Evolutionary conservation across 2,329 filamentous ascomycete genomes (phyloP).

Genomic region (Scytalidium lignicola): DNA sequence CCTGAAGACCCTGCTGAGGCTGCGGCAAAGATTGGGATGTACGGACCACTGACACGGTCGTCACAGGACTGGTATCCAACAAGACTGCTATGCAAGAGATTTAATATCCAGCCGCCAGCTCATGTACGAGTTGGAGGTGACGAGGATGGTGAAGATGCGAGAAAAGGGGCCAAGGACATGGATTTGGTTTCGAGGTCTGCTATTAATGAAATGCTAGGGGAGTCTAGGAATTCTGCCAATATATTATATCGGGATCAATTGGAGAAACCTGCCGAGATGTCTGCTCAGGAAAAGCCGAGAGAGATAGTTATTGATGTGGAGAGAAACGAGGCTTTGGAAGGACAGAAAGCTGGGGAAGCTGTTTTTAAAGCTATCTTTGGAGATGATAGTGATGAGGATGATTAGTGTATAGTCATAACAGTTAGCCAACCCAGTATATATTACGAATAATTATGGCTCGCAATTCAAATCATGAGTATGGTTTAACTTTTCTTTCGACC

Average conservation of each 20-base stretch:
- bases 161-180: slow-evolving; percentile 18
- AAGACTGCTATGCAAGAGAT: slow-evolving; percentile 85
- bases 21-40: slow-evolving; percentile 88
- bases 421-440: not conserved
- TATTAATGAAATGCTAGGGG: slow-evolving; percentile 49
- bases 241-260: not conserved
- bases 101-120: slow-evolving; percentile 75
- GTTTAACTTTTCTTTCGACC: too few species aligned
- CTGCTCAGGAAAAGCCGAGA: slow-evolving; percentile 9
- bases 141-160: slow-evolving; percentile 25
- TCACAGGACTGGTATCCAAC: slow-evolving; percentile 71
- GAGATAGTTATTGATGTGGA: slow-evolving; percentile 58
- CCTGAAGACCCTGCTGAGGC: slow-evolving; percentile 74
- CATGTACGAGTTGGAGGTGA: slow-evolving; percentile 54
- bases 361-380: slow-evolving; percentile 94
- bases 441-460: too few species aligned
- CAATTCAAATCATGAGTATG: too few species aligned
- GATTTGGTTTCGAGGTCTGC: slow-evolving; percentile 49
- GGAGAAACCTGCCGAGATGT: slow-evolving; percentile 1
- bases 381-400: slow-evolving; percentile 66
- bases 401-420: not conserved
- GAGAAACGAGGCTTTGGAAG: slow-evolving; percentile 73
- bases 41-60: slow-evolving; percentile 77
- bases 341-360: slow-evolving; percentile 67
- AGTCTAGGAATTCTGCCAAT: slow-evolving; percentile 27